A percentile compares a stretch with the other conserved stretches of the same genome.
Evolutionary conservation across 352 stramenopile genomes (phyloP).

Genomic region (Phytopythium vexans): DNA sequence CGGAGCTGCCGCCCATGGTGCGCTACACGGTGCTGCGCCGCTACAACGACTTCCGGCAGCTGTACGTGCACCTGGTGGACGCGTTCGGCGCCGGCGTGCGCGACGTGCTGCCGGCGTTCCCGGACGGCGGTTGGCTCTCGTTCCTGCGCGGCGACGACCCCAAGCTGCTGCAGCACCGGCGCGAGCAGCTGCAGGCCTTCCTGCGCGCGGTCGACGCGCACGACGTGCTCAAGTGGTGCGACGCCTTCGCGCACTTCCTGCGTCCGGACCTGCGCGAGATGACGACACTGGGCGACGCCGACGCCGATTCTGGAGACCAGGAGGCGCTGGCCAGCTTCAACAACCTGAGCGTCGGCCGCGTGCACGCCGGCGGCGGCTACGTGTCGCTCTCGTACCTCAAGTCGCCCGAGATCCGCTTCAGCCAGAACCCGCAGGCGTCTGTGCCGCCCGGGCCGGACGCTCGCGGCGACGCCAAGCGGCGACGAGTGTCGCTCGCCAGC

Average conservation of each 20-base stretch:
- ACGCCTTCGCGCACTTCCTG: slow-evolving; percentile 57
- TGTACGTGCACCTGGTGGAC: slow-evolving; percentile 59
- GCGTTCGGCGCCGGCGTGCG: slow-evolving; percentile 35
- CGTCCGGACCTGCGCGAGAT: slow-evolving; percentile 53
- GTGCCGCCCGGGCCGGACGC: slow-evolving; percentile 27
- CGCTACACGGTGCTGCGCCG: slow-evolving; percentile 76
- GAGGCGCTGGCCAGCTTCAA: slow-evolving; percentile 17
- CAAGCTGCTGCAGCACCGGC: slow-evolving; percentile 61
- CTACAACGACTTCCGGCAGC: slow-evolving; percentile 75
- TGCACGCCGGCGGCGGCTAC: slow-evolving; percentile 55
- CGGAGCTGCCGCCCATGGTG: slow-evolving; percentile 60
- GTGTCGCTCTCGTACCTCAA: slow-evolving; percentile 72
- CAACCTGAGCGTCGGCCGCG: slow-evolving; percentile 18
- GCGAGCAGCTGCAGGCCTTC: slow-evolving; percentile 61
- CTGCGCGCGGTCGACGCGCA: slow-evolving; percentile 55
- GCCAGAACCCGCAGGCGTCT: slow-evolving; percentile 28
- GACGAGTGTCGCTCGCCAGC: slow-evolving; percentile 40
- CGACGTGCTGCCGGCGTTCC: slow-evolving; percentile 58
- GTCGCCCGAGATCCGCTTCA: slow-evolving; percentile 75
- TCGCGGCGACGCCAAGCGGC: slow-evolving; percentile 58
- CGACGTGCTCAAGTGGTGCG: slow-evolving; percentile 56
- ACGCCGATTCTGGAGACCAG: slow-evolving; percentile 13
- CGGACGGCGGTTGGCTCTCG: slow-evolving; percentile 63
- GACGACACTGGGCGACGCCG: slow-evolving; percentile 25
- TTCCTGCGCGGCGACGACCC: slow-evolving; percentile 74